Evolutionary conservation across 202 grass and related monocot genomes (phyloP), one percentile per base, ranked within the genome.

Genomic region (Setaria italica): DNA sequence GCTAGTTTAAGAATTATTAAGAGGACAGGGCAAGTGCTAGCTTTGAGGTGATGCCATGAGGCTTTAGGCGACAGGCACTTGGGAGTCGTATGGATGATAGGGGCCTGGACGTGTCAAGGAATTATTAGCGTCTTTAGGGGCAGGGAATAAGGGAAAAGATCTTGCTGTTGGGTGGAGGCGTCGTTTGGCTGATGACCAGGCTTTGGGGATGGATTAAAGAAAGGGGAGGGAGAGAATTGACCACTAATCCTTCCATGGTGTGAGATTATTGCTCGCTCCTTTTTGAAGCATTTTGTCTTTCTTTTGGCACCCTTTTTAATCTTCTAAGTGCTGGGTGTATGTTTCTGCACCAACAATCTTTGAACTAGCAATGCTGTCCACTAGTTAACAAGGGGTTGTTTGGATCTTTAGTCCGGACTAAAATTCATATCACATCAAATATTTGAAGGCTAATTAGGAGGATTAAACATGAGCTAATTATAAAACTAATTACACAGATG

Each of bases 1-100:
- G 62, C 13, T 70, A 45, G 70, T 53, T 3, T 53, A 68, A 73
- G 55, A 21, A 9, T 6, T 41, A 41, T 41, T 41, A 6, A 41
- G 39, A 41, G 39, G 7, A 9, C 33, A 59, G 3, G 46, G 2
- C 76, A 77, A 80, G 42, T 76, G 65, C 29, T 90, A 46, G 12
- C 77, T 37, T 17, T 30, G 30, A 74, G 30, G 81, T 35, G 53
- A 62, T 70, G 59, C 13, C 68, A n/a, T 56, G 80, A 54, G 54
- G 55, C 63, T 76, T 77, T 83, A 77, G 76, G 80, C 54, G 80
- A 88, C 80, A 77, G 47, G 62, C 85, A 62, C 73, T 65, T 46
- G 64, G 62, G 62, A 70, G 65, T 70, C 80, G 39, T 5, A 70
- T 42, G 49, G 73, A 11, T 35, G 86, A 78, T 86, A 90, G 57